Conservation (phyloP, 768 basidiomycete genomes). For the Cubamyces lactineus region DNA sequence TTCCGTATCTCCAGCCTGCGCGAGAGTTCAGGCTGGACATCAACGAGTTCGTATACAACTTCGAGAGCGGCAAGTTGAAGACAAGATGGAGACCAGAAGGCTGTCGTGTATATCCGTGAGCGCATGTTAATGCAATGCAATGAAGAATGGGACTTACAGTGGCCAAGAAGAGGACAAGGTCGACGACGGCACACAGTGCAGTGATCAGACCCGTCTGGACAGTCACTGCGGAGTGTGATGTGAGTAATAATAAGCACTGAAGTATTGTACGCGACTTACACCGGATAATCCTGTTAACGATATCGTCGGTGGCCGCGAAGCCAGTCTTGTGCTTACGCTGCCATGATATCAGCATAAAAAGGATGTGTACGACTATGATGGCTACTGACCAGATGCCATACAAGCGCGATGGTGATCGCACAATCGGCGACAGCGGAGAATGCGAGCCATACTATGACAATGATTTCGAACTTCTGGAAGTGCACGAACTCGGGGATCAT, state of each 20-base stretch:
- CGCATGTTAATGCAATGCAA: background rate
- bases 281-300: constrained; percentile 48
- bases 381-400: constrained; percentile 45
- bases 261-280: constrained; percentile 30
- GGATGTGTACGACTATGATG: background rate
- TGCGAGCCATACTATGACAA: constrained; percentile 46
- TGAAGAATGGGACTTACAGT: constrained; percentile 20
- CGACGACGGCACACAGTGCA: constrained; percentile 36
- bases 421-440: constrained; percentile 46
- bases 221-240: constrained; percentile 33
- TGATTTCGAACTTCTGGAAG: constrained; percentile 39
- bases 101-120: background rate
- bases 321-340: constrained; percentile 48
- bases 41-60: constrained; percentile 44
- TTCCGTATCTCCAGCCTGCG: constrained; percentile 36
- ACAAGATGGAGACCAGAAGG: constrained; percentile 36
- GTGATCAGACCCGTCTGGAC: constrained; percentile 44
- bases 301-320: constrained; percentile 44
- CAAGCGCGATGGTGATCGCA: constrained; percentile 46
- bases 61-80: constrained; percentile 42
- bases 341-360: background rate
- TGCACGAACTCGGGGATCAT: constrained; percentile 38
- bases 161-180: constrained; percentile 36
- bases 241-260: no score
- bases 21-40: constrained; percentile 45